Base-by-base conservation (phyloP, 2,329 filamentous ascomycete species). In the Aspergillus sp. region DNA sequence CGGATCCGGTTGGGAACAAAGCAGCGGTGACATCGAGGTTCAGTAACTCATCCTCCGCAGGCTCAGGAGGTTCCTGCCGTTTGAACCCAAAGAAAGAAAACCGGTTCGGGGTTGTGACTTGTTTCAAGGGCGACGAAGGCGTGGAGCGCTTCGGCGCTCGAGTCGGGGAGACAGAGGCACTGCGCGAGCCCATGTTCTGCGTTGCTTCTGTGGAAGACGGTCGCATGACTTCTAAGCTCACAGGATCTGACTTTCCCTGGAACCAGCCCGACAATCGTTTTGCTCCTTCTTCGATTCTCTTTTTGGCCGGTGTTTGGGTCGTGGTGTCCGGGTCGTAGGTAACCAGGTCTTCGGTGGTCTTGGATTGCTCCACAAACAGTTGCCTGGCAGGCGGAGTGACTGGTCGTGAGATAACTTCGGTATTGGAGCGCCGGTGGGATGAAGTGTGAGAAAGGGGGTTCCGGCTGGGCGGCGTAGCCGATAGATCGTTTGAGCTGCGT, bases 11-110 rank as follows among this genome's bases (percentile, higher is more conserved):
- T 4, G 78, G 76, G 53, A 79, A 80, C 36, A 82, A 71, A 4
- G 75, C 67, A 29, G 71, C 67, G 33, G 68, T 65, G 52, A 82
- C 73, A 59, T 80, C 76, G 39, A 82, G 60, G 46, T 73, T 75
- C 5, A 78, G 61, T 27, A 82, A 64, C 47, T 78, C 73, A 55
- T 82, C 78, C 35, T 66, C 60, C n/a, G 73, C 64, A 6, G 64
- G 66, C 46, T 65, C 66, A 5, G 64, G 66, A 34, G 51, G 54
- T 26, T 62, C 55, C 34, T 63, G 59, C 35, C 65, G 52, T 32
- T 65, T 66, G 43, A 68, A 58, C 2, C 63, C 61, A 49, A 73
- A 73, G 53, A 73, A 69, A 8, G 66, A 70, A 54, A 73, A 72
- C 5, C 66, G 65, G 41, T 54, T 63, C 3, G 64, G 55, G 10